These are phyloP conservation scores for Paratinospora sagittata DNA, from an alignment of 164 flowering plant species.

Conservation along the genomic window DNA sequence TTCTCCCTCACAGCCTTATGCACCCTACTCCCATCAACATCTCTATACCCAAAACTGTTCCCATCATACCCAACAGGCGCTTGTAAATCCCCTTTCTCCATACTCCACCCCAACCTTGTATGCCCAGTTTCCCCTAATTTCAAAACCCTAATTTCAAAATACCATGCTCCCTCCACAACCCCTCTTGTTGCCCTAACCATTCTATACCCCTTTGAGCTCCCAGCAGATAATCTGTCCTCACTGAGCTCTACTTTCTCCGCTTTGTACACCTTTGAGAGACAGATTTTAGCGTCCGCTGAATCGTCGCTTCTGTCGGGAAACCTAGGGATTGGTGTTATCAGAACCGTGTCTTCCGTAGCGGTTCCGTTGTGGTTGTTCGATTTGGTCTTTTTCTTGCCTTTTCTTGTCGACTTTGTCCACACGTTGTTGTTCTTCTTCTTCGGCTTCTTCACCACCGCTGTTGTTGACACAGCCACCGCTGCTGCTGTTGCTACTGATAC, in stretches of 20 bases:
- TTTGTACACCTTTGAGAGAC: slow-evolving; percentile 79
- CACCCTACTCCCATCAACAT: slow-evolving; percentile 83
- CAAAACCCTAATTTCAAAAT: slow-evolving; percentile 73
- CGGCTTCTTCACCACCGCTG: slow-evolving; percentile 28
- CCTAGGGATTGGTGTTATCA: slow-evolving; percentile 60
- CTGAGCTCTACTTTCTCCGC: slow-evolving; percentile 95
- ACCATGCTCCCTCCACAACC: slow-evolving; percentile 88
- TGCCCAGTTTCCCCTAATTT: slow-evolving; percentile 85
- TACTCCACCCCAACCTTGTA: slow-evolving; percentile 92
- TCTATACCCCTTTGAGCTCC: slow-evolving; percentile 83
- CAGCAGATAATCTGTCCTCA: slow-evolving; percentile 72
- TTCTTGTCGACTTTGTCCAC: slow-evolving; percentile 70
- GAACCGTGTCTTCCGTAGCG: slow-evolving; percentile 38
- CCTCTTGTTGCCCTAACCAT: slow-evolving; percentile 98
- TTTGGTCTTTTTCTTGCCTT: slow-evolving; percentile 67
- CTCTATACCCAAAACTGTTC: slow-evolving; percentile 87
- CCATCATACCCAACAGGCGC: slow-evolving; percentile 96
- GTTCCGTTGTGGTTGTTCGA: slow-evolving; percentile 17
- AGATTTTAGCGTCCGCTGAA: slow-evolving; percentile 46
- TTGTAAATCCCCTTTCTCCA: slow-evolving; percentile 94
- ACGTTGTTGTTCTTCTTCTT: slow-evolving; percentile 61
- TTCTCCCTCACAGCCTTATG: slow-evolving; percentile 87
- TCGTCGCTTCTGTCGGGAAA: slow-evolving; percentile 81
- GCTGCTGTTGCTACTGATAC: too few species aligned
- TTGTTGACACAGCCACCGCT: neutral